Conservation (phyloP, 2,329 filamentous ascomycete species). For the Geosmithia flava region DNA sequence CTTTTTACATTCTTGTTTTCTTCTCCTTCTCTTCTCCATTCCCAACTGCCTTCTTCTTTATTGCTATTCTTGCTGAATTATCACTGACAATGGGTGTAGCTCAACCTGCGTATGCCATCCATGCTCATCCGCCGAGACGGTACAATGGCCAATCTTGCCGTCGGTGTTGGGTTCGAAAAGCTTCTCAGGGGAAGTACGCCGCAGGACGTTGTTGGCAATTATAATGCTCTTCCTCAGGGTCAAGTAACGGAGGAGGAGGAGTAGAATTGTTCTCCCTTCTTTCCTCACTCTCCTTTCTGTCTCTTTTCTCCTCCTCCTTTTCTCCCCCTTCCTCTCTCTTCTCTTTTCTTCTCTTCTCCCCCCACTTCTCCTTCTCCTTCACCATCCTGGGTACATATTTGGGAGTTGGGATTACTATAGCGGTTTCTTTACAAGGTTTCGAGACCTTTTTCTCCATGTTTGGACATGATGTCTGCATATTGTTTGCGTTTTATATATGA, state of each 20-base stretch:
- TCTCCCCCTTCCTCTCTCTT: too few relatives aligned
- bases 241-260: too few relatives aligned
- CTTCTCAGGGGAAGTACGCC: conserved; percentile 18
- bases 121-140: conserved; percentile 47
- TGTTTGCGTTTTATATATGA: too few relatives aligned
- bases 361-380: too few relatives aligned
- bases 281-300: too few relatives aligned
- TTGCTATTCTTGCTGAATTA: background rate
- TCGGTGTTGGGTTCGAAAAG: conserved; percentile 30
- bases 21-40: background rate
- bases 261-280: too few relatives aligned
- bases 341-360: too few relatives aligned
- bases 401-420: background rate
- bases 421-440: background rate
- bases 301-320: too few relatives aligned
- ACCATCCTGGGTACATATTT: too few relatives aligned
- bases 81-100: conserved; percentile 17
- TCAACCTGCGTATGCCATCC: conserved; percentile 46
- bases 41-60: too few relatives aligned
- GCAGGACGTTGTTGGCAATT: background rate
- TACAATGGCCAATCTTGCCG: conserved; percentile 29
- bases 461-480: too few relatives aligned
- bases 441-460: background rate
- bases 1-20: background rate
- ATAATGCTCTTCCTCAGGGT: too few relatives aligned